Evolutionary conservation across 176 grass and related monocot genomes (phyloP).

Genomic region (Phoenix dactylifera): DNA sequence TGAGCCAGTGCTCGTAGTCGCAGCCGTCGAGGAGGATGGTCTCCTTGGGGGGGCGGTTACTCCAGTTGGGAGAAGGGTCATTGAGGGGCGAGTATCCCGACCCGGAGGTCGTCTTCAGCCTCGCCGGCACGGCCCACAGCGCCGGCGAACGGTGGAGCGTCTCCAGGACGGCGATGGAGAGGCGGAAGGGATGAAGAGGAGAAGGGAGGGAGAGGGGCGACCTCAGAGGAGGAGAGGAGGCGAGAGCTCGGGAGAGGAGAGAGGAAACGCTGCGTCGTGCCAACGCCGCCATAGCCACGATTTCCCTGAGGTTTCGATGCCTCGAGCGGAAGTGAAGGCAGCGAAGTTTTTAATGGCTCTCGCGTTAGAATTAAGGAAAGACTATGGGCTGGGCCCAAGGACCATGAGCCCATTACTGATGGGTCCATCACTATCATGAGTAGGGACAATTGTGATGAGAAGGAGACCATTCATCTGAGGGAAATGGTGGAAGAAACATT

Average conservation of each 20-base stretch:
- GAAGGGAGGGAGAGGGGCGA: slow-evolving; percentile 11
- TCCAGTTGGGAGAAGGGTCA: slow-evolving; percentile 92
- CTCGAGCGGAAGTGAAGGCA: too few relatives aligned
- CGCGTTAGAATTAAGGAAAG: too few relatives aligned
- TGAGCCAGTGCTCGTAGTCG: slow-evolving; percentile 96
- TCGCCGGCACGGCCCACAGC: slow-evolving; percentile 1
- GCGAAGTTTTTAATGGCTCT: too few relatives aligned
- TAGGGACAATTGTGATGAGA: too few relatives aligned
- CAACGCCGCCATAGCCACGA: slow-evolving; percentile 44
- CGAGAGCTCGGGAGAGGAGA: slow-evolving; percentile 36
- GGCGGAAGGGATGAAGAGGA: slow-evolving; percentile 15
- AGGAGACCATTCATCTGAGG: too few relatives aligned
- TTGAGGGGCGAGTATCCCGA: slow-evolving; percentile 62
- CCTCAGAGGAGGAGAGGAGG: slow-evolving; percentile 13
- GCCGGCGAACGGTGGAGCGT: not conserved
- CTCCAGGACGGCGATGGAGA: not conserved
- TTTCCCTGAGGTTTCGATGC: too few relatives aligned
- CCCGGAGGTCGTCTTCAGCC: slow-evolving; percentile 40
- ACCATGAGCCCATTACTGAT: too few relatives aligned
- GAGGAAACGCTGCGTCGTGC: slow-evolving; percentile 43
- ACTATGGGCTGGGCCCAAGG: too few relatives aligned
- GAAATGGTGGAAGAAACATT: too few relatives aligned
- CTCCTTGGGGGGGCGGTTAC: slow-evolving; percentile 83
- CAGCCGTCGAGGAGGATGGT: slow-evolving; percentile 93
- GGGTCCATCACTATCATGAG: too few relatives aligned